A percentile compares a stretch with the other conserved stretches of the same genome.
These are phyloP conservation scores for Debaryomyces fabryi DNA, from an alignment of 1,139 yeast species.

Conservation along the genomic window DNA sequence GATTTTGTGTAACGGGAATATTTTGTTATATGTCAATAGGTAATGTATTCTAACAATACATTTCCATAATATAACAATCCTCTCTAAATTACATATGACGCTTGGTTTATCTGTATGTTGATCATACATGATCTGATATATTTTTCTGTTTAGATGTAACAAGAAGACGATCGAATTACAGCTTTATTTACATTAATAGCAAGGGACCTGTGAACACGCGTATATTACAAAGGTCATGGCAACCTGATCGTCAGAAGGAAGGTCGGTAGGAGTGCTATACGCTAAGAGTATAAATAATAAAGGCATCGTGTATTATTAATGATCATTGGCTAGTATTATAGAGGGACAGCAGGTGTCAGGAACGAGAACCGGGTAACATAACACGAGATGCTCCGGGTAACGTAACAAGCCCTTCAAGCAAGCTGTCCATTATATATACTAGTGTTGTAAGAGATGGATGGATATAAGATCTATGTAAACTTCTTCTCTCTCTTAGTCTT, in stretches of 20 bases:
- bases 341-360: neutral
- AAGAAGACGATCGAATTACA: neutral
- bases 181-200: neutral
- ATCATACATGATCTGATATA: neutral
- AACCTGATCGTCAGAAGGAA: neutral
- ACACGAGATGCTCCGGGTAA: neutral
- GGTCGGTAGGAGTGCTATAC: neutral
- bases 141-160: neutral
- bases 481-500: slow-evolving; percentile 50
- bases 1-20: slow-evolving; percentile 8
- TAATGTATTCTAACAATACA: neutral
- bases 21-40: neutral
- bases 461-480: slow-evolving; percentile 24
- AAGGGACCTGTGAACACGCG: neutral
- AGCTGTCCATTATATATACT: neutral
- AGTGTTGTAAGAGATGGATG: neutral
- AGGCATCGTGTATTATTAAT: neutral
- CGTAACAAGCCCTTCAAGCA: neutral
- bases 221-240: neutral
- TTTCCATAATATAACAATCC: neutral
- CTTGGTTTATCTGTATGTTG: neutral
- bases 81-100: neutral
- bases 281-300: neutral
- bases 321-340: neutral
- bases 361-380: neutral